phyloP scores from a whole-genome alignment of 1,284 basidiomycete species.

The Erythrobasidium hasegawianum region DNA sequence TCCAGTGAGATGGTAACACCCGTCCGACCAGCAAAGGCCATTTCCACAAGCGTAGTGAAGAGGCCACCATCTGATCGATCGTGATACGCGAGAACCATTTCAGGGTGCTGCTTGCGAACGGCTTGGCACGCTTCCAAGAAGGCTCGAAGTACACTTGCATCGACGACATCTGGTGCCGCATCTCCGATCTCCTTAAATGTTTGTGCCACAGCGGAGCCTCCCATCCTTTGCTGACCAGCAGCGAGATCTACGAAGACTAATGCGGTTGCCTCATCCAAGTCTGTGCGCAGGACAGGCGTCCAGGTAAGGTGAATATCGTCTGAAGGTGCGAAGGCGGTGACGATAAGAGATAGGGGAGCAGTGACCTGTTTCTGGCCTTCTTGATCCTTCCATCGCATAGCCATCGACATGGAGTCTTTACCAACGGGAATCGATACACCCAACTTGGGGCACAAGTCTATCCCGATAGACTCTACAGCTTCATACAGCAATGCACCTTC shows the following conservation, averaged over 20 bases:
- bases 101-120: slow-evolving; percentile 60
- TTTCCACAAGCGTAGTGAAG: slow-evolving; percentile 87
- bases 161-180: slow-evolving; percentile 85
- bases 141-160: slow-evolving; percentile 66
- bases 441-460: slow-evolving; percentile 90
- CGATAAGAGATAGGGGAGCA: slow-evolving; percentile 83
- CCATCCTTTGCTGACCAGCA: slow-evolving; percentile 74
- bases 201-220: slow-evolving; percentile 92
- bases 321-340: slow-evolving; percentile 91
- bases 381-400: slow-evolving; percentile 79
- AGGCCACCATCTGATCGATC: slow-evolving; percentile 97
- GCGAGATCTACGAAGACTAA: slow-evolving; percentile 90
- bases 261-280: slow-evolving; percentile 60
- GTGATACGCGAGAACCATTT: slow-evolving; percentile 85
- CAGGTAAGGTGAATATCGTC: slow-evolving; percentile 75
- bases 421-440: slow-evolving; percentile 95
- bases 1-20: slow-evolving; percentile 71
- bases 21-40: slow-evolving; percentile 87
- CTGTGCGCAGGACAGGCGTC: slow-evolving; percentile 81
- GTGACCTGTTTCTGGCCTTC: slow-evolving; percentile 73
- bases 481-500: slow-evolving; percentile 89
- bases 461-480: slow-evolving; percentile 85
- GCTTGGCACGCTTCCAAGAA: slow-evolving; percentile 76
- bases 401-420: slow-evolving; percentile 99
- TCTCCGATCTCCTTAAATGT: slow-evolving; percentile 88